Conservation (phyloP, 148 eudicot genomes). For the Diospyros lotus region DNA sequence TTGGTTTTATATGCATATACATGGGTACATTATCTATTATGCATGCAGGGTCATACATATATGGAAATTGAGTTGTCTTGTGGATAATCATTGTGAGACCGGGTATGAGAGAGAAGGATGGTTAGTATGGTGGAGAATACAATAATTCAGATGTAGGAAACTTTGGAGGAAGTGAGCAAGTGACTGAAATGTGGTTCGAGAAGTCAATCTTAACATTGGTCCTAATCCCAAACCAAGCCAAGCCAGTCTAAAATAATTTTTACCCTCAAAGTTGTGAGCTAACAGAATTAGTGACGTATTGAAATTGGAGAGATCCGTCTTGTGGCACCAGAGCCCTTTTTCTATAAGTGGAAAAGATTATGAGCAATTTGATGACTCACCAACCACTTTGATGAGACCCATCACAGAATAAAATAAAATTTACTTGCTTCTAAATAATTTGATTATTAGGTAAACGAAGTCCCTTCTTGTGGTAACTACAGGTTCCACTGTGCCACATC, state of each 20-base stretch:
- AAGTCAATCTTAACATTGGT: constrained; percentile 35
- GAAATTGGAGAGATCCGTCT: constrained; percentile 10
- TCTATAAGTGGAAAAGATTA: constrained; percentile 25
- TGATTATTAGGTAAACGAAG: constrained; percentile 4
- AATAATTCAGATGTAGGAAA: neutral
- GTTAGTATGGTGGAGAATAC: constrained; percentile 14
- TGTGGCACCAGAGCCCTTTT: too few species aligned
- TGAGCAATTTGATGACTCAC: constrained; percentile 29
- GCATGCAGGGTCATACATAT: constrained; percentile 22
- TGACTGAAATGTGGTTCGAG: constrained; percentile 28
- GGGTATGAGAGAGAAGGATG: constrained; percentile 27
- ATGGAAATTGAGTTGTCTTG: constrained; percentile 23
- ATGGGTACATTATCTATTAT: constrained; percentile 8
- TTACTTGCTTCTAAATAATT: constrained; percentile 9
- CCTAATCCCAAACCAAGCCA: constrained; percentile 28
- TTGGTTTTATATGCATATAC: constrained; percentile 27
- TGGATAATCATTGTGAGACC: constrained; percentile 27
- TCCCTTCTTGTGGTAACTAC: neutral
- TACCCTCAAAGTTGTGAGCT: neutral
- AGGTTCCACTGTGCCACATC: constrained; percentile 4
- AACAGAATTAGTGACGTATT: neutral
- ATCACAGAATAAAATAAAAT: constrained; percentile 12
- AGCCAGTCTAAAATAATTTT: neutral
- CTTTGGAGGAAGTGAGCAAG: constrained; percentile 30
- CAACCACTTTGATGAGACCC: constrained; percentile 25